Conservation (phyloP, 2,329 filamentous ascomycete species). For the Daldinia sp. region DNA sequence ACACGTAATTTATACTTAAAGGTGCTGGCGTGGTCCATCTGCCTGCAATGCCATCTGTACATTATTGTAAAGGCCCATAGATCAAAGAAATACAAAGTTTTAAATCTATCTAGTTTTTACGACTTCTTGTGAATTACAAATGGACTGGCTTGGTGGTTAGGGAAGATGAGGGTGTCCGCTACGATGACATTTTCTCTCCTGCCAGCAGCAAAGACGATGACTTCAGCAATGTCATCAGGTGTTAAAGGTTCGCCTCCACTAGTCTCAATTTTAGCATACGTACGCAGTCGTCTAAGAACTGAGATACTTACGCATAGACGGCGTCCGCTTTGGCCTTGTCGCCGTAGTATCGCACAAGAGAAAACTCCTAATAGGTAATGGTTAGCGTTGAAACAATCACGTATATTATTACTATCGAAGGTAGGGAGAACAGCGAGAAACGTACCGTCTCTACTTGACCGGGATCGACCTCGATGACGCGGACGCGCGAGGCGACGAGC, state of each 20-base stretch:
- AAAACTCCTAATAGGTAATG: conserved; percentile 67
- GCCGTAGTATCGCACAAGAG: conserved; percentile 76
- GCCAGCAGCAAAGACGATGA: conserved; percentile 79
- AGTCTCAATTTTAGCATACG: conserved; percentile 30
- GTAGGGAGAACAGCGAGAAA: background rate
- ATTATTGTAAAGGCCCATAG: conserved; percentile 5
- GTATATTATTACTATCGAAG: background rate
- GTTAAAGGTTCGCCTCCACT: conserved; percentile 69
- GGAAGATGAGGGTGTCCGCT: conserved; percentile 78
- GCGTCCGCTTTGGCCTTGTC: conserved; percentile 81
- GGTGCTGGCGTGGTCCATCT: background rate
- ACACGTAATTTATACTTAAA: background rate
- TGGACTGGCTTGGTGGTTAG: conserved; percentile 71
- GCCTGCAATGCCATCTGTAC: no score
- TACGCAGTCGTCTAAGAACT: background rate
- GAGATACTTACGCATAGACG: conserved; percentile 66
- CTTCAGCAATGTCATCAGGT: conserved; percentile 80
- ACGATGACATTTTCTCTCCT: conserved; percentile 82
- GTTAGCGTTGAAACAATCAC: background rate
- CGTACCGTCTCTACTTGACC: conserved; percentile 76
- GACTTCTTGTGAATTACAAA: conserved; percentile 44
- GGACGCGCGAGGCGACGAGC: conserved; percentile 72
- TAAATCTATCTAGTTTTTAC: conserved; percentile 11
- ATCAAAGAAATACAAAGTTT: conserved; percentile 22
- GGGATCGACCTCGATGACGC: conserved; percentile 78